Base-by-base conservation (phyloP, 352 stramenopile species). In the Blastocystis sp. region DNA sequence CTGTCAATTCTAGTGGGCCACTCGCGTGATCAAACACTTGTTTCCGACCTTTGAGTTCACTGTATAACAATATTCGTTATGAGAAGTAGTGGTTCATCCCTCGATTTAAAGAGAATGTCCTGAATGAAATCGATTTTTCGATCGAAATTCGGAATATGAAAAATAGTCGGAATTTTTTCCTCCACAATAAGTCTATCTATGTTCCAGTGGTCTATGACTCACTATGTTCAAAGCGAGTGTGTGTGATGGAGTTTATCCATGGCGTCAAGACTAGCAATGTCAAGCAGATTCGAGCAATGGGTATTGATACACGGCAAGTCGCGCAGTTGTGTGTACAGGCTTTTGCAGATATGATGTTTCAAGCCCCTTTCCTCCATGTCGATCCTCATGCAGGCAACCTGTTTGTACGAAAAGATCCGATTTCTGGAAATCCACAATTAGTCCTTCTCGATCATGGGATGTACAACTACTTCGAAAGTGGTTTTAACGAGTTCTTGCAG, bases 361-460 rank as follows among this genome's bases (percentile, higher is more conserved):
- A 79, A 76, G 56, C 78, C 43, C 30, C 68, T 78, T 79, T 76
- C 26, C 43, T 89, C 4, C 78, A 89, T 45, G 66, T 76, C 18
- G 78, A 89, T 53, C 63, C 78, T 34, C 78, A 89, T 43, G 63
- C 78, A 9, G 78, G 78, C n/a, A 89, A 89, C 47, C 43, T 89
- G n/a, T 34, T 89, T 26, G 78, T 89, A 11, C 66, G 66, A 13
- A 76, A 37, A 20, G 64, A 43, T 34, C 24, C 16, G 4, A 45
- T 13, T 6, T 16, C 30, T n/a, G 56, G 34, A 47, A 45, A 66
- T 6, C 73, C 92, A 37, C 93, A 96, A 90, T 90, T 96, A 37
- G 93, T 96, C 45, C 88, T 96, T 34, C 91, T 96, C 0, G 94
- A 96, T 79, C 94, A 96, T 82, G 94, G 94, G 24, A 93, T 96